Base-by-base conservation (phyloP, 2,329 filamentous ascomycete species). In the Drechslerella dactyloides region DNA sequence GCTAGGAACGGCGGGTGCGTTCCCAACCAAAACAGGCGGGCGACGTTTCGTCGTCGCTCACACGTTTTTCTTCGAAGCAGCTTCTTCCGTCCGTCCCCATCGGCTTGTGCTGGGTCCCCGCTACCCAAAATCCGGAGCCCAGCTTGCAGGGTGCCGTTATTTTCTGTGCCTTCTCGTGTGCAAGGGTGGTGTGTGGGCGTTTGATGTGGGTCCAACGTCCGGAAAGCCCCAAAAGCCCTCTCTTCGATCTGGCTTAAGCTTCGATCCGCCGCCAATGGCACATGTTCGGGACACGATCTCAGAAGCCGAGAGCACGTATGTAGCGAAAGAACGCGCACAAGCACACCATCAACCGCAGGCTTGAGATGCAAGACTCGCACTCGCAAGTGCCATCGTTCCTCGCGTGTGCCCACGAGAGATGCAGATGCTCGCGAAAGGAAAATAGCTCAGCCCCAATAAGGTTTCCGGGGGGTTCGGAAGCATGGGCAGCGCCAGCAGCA, bases 71-170 rank as follows among this genome's bases (percentile, higher is more conserved):
- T 37, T 46, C 33, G 46, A 63, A 37, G 54, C 58, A 69, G 19
- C 51, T n/a, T n/a, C 30, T 52, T 54, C 35, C 50, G 11, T 48
- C 37, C 35, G 19, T 58, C 56, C 57, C 50, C 50, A 65, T 61
- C 68, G 68, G 68, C 68, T n/a, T 72, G 68, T 60, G 60, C 11
- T 65, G 42, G 59, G 64, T 72, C 68, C 68, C 68, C 68, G 60
- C 52, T 64, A 64, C 60, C 59, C 54, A 65, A 21, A 65, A 64
- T 61, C 60, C 42, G 51, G 60, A 56, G 59, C 50, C 68, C 60
- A 44, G 55, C 48, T 48, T 61, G 51, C 68, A 72, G 55, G 68
- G 68, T 5, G 35, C 54, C 60, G 65, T 60, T 57, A 60, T 64
- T 51, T 61, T 60, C 42, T 65, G 48, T 65, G 64, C 56, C 64